These are phyloP conservation scores for Rosa chinensis DNA, from an alignment of 306 rosid genomes.

Conservation along the genomic window DNA sequence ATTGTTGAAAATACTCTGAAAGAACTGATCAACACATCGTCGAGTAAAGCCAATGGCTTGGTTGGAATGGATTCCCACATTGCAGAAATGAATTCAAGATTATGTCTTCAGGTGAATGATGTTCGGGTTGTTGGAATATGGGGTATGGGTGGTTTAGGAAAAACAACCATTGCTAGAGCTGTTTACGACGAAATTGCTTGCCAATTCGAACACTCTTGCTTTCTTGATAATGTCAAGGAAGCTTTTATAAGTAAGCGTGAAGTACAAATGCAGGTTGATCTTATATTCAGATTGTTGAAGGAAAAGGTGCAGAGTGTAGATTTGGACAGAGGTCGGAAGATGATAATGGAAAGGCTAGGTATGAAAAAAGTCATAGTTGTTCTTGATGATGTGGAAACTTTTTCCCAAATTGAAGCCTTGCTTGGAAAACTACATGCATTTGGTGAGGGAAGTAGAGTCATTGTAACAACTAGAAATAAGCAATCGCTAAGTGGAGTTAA, in stretches of 20 bases:
- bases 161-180: neutral
- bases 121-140: conserved; percentile 21
- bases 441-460: no score
- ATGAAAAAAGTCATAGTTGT: no score
- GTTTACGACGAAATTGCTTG: no score
- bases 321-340: neutral
- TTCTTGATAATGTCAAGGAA: conserved; percentile 12
- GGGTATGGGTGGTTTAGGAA: conserved; percentile 35
- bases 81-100: neutral
- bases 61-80: conserved; percentile 16
- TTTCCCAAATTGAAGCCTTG: no score
- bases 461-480: no score
- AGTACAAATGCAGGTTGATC: conserved; percentile 4
- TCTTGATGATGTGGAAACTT: no score
- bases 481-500: neutral
- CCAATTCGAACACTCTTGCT: no score
- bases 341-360: no score
- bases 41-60: neutral
- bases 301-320: neutral
- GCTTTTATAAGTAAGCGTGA: neutral
- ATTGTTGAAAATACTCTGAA: neutral
- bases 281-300: neutral
- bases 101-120: neutral
- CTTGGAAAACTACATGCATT: no score
- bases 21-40: neutral